These are phyloP conservation scores for Crucibulum laeve DNA, from an alignment of 768 basidiomycete genomes.

Conservation along the genomic window DNA sequence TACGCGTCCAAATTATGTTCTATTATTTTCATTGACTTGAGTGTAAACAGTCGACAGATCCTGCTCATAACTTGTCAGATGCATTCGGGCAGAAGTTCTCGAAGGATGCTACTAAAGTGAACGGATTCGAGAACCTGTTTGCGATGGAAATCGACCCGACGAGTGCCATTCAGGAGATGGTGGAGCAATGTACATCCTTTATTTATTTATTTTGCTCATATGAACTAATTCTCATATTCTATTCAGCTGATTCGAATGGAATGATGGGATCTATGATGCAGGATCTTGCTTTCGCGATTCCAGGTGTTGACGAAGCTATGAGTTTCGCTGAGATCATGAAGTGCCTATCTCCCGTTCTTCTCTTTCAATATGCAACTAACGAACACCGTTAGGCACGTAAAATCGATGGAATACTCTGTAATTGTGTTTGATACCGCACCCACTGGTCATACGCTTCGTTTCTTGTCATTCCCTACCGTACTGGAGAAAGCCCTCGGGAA, in stretches of 20 bases:
- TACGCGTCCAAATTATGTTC: conserved; percentile 31
- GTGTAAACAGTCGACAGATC: conserved; percentile 87
- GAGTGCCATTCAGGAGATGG: conserved; percentile 98
- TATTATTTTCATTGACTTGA: neutral
- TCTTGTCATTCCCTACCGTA: conserved; percentile 97
- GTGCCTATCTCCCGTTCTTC: conserved; percentile 31
- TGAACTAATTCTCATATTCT: conserved; percentile 3
- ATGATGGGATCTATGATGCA: conserved; percentile 99
- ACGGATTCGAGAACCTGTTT: conserved; percentile 93
- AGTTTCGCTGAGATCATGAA: conserved; percentile 99
- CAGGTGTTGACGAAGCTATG: conserved; percentile 99
- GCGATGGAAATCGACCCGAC: conserved; percentile 99
- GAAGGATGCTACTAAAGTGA: conserved; percentile 97
- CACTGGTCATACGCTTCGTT: conserved; percentile 96
- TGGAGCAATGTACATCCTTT: conserved; percentile 76
- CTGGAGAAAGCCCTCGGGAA: conserved; percentile 97
- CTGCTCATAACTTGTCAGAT: conserved; percentile 99
- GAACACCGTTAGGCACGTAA: conserved; percentile 78
- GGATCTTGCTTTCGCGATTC: conserved; percentile 97
- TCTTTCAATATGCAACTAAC: neutral
- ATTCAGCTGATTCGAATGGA: conserved; percentile 77
- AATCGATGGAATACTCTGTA: conserved; percentile 99
- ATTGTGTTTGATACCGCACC: conserved; percentile 99
- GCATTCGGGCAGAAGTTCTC: conserved; percentile 99
- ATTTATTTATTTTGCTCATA: neutral